phyloP scores from a whole-genome alignment of 257 asterid species.

The Agastache rugosa region DNA sequence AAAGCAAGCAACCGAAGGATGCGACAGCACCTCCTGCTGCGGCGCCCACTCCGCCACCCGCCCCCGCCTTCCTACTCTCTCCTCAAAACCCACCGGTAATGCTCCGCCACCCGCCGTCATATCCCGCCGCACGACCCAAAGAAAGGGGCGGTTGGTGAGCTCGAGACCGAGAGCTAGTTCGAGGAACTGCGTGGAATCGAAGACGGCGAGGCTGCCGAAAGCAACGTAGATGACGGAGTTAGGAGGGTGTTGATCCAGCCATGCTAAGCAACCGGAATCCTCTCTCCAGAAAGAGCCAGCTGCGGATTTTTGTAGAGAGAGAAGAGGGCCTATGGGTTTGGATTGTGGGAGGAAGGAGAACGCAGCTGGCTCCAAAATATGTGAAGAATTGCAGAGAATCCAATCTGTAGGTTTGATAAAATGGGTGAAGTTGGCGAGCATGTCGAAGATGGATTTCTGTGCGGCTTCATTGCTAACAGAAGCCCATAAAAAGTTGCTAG shows the following conservation, averaged over 20 bases:
- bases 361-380: conserved; percentile 47
- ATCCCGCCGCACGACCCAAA: conserved; percentile 62
- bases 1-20: conserved; percentile 61
- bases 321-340: conserved; percentile 51
- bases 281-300: conserved; percentile 48
- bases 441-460: conserved; percentile 31
- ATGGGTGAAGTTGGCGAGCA: not conserved
- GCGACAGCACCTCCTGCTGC: conserved; percentile 50
- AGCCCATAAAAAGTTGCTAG: conserved; percentile 47
- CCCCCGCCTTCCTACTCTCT: conserved; percentile 42
- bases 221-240: conserved; percentile 60
- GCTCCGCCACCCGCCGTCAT: conserved; percentile 28
- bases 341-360: conserved; percentile 8
- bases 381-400: conserved; percentile 56
- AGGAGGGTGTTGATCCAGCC: conserved; percentile 59
- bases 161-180: conserved; percentile 67
- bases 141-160: conserved; percentile 20
- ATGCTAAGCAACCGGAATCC: conserved; percentile 42
- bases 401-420: conserved; percentile 33
- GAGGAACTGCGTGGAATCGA: conserved; percentile 49
- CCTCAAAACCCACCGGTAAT: conserved; percentile 47
- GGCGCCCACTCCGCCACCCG: conserved; percentile 53
- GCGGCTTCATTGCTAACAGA: conserved; percentile 19
- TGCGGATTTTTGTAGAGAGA: conserved; percentile 48
- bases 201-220: conserved; percentile 61